A percentile compares a stretch with the other conserved stretches of the same genome.
Conservation (phyloP, 2,329 filamentous ascomycete genomes). For the Malbranchea cinnamomea region DNA sequence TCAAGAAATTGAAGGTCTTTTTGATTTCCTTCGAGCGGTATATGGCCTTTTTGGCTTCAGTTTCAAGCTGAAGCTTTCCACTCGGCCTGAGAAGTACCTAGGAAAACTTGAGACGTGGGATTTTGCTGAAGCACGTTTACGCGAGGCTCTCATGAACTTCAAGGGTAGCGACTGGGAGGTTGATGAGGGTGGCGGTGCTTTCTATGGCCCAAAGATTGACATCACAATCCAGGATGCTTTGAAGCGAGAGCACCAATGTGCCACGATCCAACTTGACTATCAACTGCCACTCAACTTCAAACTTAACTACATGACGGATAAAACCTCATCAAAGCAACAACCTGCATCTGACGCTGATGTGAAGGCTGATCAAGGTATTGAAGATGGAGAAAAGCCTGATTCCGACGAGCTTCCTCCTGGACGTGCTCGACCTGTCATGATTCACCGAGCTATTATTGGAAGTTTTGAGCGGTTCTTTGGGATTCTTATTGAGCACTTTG, state of each 20-base stretch:
- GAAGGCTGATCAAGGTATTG: constrained; percentile 29
- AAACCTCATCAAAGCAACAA: constrained; percentile 34
- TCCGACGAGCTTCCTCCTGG: constrained; percentile 24
- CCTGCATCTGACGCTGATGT: constrained; percentile 18
- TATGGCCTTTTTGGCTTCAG: constrained; percentile 74
- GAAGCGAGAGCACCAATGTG: constrained; percentile 71
- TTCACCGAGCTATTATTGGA: constrained; percentile 37
- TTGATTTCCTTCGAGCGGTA: constrained; percentile 71
- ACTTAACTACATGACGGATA: constrained; percentile 68
- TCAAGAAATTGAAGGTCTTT: constrained; percentile 64
- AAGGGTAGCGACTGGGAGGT: constrained; percentile 65
- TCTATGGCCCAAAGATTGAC: constrained; percentile 98
- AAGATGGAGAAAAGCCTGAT: constrained; percentile 25
- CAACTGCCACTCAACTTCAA: constrained; percentile 75
- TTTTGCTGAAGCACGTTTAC: constrained; percentile 67
- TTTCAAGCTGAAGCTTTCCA: constrained; percentile 92
- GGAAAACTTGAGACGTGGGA: constrained; percentile 82
- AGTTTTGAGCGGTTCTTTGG: constrained; percentile 38
- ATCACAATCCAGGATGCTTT: constrained; percentile 86
- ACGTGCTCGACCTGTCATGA: constrained; percentile 36
- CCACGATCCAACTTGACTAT: constrained; percentile 90
- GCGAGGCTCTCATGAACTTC: constrained; percentile 66
- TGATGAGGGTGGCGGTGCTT: constrained; percentile 90
- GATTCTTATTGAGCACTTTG: constrained; percentile 36
- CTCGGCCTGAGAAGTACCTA: constrained; percentile 75